Evolutionary conservation across 1,284 basidiomycete species (phyloP).

Genomic region (Trametes pubescens): DNA sequence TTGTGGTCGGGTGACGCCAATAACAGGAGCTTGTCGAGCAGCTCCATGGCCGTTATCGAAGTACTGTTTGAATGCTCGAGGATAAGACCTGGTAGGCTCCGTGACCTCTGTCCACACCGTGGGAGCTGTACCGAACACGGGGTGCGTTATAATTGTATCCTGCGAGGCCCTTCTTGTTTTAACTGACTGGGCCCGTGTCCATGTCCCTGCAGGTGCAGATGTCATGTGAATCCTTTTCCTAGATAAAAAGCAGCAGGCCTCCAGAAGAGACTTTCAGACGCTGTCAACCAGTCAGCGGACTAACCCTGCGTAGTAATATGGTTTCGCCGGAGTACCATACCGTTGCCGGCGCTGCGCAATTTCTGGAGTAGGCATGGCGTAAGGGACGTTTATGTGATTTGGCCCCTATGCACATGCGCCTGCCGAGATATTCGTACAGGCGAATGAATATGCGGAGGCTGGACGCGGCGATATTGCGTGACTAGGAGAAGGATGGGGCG

Average conservation of each 20-base stretch:
- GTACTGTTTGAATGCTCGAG: background rate
- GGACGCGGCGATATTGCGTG: constrained; percentile 15
- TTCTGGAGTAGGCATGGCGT: background rate
- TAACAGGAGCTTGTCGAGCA: constrained; percentile 5
- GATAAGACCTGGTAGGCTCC: constrained; percentile 2
- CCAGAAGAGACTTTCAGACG: constrained; percentile 15
- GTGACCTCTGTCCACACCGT: constrained; percentile 8
- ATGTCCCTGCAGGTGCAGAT: background rate
- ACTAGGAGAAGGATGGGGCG: background rate
- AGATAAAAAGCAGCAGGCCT: constrained; percentile 2
- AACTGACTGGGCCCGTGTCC: constrained; percentile 4
- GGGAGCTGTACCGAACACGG: constrained; percentile 17
- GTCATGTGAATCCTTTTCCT: constrained; percentile 14
- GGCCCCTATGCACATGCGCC: constrained; percentile 3
- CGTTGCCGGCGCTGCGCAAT: constrained; percentile 9
- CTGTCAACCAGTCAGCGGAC: constrained; percentile 15
- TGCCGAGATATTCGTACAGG: constrained; percentile 1
- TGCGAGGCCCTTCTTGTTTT: constrained; percentile 5
- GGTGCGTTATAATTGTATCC: constrained; percentile 17
- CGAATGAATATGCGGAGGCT: background rate
- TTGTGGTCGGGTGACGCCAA: constrained; percentile 3
- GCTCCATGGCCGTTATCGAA: constrained; percentile 2
- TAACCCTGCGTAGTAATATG: background rate
- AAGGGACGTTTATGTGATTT: background rate
- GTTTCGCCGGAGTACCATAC: background rate